phyloP scores from a whole-genome alignment of 768 basidiomycete genomes.

The Kwoniella botswanensis region DNA sequence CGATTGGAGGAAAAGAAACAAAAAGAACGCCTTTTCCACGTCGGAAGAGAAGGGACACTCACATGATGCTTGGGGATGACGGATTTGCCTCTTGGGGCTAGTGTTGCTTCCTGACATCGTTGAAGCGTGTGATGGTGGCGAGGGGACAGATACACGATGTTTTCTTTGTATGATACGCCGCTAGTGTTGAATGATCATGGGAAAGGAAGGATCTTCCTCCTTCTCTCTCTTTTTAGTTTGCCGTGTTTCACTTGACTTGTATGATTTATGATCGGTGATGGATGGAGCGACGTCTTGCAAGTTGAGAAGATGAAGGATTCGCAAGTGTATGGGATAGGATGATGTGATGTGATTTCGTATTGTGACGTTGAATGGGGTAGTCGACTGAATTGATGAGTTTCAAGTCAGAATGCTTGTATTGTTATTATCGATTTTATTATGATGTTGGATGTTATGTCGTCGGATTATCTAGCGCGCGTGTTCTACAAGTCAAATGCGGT shows the following conservation, averaged over 20 bases:
- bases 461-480: neutral
- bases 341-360: no score
- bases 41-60: constrained; percentile 20
- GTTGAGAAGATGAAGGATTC: no score
- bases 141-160: neutral
- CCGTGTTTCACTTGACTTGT: neutral
- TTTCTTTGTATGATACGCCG: neutral
- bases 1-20: neutral
- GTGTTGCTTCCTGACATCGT: constrained; percentile 37
- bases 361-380: no score
- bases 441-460: constrained; percentile 1
- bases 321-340: no score
- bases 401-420: no score
- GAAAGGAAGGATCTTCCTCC: constrained; percentile 6
- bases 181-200: neutral
- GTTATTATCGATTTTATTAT: no score
- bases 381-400: no score
- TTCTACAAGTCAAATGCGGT: neutral
- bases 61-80: constrained; percentile 57
- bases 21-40: constrained; percentile 6
- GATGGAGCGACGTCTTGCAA: no score
- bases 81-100: constrained; percentile 54
- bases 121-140: constrained; percentile 2
- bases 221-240: neutral
- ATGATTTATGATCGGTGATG: neutral